These are phyloP conservation scores for Poa pratensis DNA, from an alignment of 176 grass and related monocot species.

Conservation along the genomic window DNA sequence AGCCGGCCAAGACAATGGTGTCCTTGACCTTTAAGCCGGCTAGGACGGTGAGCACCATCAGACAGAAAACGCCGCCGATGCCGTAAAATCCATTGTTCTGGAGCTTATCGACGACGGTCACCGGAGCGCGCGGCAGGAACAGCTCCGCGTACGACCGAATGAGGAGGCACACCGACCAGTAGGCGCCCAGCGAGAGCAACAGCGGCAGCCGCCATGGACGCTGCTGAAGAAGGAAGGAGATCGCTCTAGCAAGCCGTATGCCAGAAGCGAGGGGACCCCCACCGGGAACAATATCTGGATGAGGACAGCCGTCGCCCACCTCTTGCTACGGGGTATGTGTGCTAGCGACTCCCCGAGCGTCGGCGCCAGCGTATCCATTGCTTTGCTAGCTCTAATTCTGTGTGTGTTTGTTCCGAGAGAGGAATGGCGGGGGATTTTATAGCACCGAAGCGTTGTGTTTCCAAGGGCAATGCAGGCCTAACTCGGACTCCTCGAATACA, in stretches of 20 bases:
- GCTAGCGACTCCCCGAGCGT: slow-evolving; percentile 10
- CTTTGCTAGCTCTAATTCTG: neutral
- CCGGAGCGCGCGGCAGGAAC: neutral
- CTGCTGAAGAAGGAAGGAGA: neutral
- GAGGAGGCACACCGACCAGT: neutral
- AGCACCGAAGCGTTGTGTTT: neutral
- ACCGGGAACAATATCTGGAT: neutral
- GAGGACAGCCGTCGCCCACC: neutral
- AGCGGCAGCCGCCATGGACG: neutral
- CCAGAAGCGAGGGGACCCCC: neutral
- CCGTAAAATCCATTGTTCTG: neutral
- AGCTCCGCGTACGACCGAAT: neutral
- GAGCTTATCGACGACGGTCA: neutral
- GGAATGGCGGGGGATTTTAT: neutral
- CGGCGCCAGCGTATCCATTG: neutral
- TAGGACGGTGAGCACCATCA: neutral
- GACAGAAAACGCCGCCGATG: neutral
- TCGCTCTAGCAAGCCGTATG: neutral
- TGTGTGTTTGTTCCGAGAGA: neutral
- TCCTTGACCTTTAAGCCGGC: neutral
- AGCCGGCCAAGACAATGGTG: neutral
- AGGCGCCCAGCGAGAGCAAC: neutral
- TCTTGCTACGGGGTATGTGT: neutral
- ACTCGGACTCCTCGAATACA: neutral
- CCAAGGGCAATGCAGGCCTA: neutral